Evolutionary conservation across 2,329 filamentous ascomycete species (phyloP), one percentile per base, ranked within the genome.

Genomic region (Leptographium galeiforme): DNA sequence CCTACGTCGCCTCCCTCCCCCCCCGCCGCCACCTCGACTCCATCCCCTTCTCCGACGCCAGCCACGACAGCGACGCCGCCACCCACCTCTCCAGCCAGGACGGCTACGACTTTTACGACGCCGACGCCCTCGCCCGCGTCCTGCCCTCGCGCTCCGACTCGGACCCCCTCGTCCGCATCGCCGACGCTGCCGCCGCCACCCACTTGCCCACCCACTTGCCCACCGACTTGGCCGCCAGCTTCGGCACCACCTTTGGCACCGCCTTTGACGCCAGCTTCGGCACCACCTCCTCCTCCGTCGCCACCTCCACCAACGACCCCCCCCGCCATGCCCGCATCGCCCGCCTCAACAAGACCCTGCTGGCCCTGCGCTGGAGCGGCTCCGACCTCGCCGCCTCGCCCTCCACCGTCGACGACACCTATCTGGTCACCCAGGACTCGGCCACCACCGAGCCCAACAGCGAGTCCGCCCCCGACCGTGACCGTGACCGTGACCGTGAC

Each of bases 41-140:
- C 1, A 66, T 68, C 40, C 70, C 76, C 1, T 59, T 78, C 32
- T 80, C 78, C 2, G 67, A 72, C n/a, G 57, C 66, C 19, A 79
- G 76, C 60, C 71, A 75, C 36, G 71, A 72, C 43, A 78, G 73
- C 59, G 71, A 69, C 45, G 25, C 25, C 25, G 58, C 61, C 41
- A 71, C 72, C 7, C 71, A 75, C 25, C 59, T 67, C n/a, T 76
- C 75, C 13, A 75, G 70, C 60, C 78, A 74, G 1, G 79, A 82
- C 58, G 80, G 80, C 0, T 83, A 84, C 59, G 80, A 84, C 63
- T 84, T 84, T 60, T 83, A 83, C 61, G 81, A 79, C 59, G 67
- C 79, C 33, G 78, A 79, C n/a, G 74, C 70, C 33, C 64, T 76
- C 53, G 66, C 67, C 49, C 68, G 68, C 46, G 76, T 75, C 8